These are phyloP conservation scores for Pyricularia sp. DNA, from an alignment of 2,329 filamentous ascomycete genomes.

Conservation along the genomic window DNA sequence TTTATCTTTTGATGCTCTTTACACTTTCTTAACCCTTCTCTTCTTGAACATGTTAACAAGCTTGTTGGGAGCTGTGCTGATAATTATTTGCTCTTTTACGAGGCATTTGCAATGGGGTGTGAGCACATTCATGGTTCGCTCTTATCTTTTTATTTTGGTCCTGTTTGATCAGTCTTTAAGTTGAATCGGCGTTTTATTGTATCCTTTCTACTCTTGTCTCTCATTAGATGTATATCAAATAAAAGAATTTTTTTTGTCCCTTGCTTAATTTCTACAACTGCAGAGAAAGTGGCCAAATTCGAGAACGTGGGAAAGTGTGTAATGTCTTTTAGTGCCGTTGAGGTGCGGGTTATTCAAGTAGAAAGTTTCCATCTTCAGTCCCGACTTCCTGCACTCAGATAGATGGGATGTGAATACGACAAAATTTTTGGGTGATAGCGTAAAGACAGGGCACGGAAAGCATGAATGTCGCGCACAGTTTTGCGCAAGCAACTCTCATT, in stretches of 20 bases:
- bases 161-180: not conserved
- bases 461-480: not conserved
- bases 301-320: too few species aligned
- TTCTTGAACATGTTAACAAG: not conserved
- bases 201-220: not conserved
- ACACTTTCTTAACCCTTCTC: not conserved
- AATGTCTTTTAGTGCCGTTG: too few species aligned
- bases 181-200: not conserved
- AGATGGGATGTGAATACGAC: not conserved
- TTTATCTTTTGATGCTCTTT: not conserved
- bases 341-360: too few species aligned
- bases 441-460: not conserved
- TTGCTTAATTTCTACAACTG: too few species aligned
- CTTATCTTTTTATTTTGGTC: not conserved
- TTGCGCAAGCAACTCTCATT: not conserved
- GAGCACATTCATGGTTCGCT: not conserved
- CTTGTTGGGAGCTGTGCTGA: not conserved
- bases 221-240: not conserved
- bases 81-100: not conserved
- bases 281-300: too few species aligned
- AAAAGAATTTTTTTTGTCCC: too few species aligned
- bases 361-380: too few species aligned
- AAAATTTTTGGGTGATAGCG: not conserved
- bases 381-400: not conserved
- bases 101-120: not conserved